Evolutionary conservation across 352 stramenopile species (phyloP).

Genomic region (Nothophytophthora sp.): DNA sequence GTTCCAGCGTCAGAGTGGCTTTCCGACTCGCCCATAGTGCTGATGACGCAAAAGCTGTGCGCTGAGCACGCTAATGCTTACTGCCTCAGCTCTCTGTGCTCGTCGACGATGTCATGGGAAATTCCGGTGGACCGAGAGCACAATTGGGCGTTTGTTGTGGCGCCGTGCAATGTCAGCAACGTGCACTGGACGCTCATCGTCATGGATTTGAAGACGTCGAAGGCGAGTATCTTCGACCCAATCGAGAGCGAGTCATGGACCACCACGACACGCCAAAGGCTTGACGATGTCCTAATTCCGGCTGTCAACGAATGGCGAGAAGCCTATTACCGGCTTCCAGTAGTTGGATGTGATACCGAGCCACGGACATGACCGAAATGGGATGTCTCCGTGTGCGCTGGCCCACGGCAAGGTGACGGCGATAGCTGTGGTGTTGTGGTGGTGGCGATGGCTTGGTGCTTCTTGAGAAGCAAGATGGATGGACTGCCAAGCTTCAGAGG

Average conservation of each 20-base stretch:
- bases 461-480: neutral
- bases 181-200: slow-evolving; percentile 1
- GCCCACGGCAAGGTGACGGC: neutral
- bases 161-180: neutral
- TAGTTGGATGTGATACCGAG: neutral
- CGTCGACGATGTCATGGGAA: no score
- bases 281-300: neutral
- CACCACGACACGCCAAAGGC: neutral
- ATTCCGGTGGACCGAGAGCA: no score
- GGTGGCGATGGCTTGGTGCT: slow-evolving; percentile 1
- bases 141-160: neutral
- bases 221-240: slow-evolving; percentile 1
- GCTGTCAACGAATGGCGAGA: neutral
- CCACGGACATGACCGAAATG: neutral
- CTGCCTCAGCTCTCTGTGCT: no score
- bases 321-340: neutral
- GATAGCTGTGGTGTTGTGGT: slow-evolving; percentile 1
- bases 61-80: no score
- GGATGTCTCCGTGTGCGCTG: neutral
- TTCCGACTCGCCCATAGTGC: no score
- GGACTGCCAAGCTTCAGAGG: neutral
- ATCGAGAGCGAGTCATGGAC: neutral
- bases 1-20: no score
- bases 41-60: no score
- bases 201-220: neutral